A percentile compares a stretch with the other conserved stretches of the same genome.
Conservation (phyloP, 2,329 filamentous ascomycete species). For the Cryphonectria japonica region DNA sequence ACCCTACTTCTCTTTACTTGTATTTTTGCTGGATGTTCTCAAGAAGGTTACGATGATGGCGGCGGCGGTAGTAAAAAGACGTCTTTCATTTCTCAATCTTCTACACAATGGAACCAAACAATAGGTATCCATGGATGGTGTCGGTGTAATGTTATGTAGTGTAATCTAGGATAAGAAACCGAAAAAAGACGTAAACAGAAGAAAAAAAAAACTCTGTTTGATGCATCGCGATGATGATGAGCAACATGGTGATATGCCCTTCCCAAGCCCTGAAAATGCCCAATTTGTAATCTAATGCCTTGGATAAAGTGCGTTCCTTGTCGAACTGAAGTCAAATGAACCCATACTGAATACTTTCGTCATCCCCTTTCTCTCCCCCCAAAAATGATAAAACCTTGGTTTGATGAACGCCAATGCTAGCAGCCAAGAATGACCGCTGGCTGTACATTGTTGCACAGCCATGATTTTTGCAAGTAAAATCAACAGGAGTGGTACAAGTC, state of each 20-base stretch:
- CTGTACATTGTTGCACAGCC: background rate
- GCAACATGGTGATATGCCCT: conserved; percentile 7
- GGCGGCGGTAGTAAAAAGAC: background rate
- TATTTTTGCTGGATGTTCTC: background rate
- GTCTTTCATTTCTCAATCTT: conserved; percentile 9
- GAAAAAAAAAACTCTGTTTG: background rate
- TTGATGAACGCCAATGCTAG: background rate
- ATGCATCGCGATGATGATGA: conserved; percentile 8
- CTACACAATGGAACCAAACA: conserved; percentile 6
- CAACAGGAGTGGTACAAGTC: background rate
- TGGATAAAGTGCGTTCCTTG: background rate
- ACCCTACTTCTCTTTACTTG: background rate
- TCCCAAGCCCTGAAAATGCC: background rate
- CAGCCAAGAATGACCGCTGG: background rate
- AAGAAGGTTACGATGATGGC: background rate
- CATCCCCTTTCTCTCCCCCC: background rate
- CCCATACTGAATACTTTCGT: background rate
- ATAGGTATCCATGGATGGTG: background rate
- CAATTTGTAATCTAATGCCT: conserved; percentile 2
- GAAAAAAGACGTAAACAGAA: background rate
- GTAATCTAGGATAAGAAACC: background rate
- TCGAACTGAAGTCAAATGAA: conserved; percentile 2
- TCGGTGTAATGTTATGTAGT: background rate
- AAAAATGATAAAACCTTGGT: background rate
- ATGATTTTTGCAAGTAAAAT: background rate